Conservation (phyloP, 2,329 filamentous ascomycete genomes). For the Ceratocystiopsis minuta region DNA sequence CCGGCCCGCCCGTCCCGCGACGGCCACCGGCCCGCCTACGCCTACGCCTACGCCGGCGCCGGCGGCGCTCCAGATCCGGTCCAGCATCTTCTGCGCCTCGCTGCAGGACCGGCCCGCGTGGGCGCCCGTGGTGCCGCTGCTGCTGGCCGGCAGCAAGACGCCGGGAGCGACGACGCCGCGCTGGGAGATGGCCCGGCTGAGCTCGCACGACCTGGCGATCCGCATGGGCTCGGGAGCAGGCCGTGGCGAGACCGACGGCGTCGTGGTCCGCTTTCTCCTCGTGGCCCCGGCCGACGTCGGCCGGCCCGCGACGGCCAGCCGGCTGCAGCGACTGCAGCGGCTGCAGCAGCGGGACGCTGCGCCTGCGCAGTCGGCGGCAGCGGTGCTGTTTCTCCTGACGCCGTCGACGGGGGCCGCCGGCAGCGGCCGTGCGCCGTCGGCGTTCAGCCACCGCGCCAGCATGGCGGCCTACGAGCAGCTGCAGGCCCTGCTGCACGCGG, state of each 20-base stretch:
- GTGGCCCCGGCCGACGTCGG: conserved; percentile 21
- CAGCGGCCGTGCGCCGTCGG: conserved; percentile 10
- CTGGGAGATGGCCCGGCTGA: conserved; percentile 6
- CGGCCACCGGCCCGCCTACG: too few species aligned
- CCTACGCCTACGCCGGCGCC: too few species aligned
- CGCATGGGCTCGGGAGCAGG: conserved; percentile 10
- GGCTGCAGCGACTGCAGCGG: conserved; percentile 23
- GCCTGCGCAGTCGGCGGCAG: conserved; percentile 9
- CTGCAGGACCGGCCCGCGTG: conserved; percentile 20
- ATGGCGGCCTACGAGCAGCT: conserved; percentile 16
- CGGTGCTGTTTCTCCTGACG: conserved; percentile 26
- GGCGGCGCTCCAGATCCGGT: background rate
- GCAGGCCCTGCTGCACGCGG: conserved; percentile 15
- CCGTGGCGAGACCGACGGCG: conserved; percentile 4
- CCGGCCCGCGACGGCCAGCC: conserved; percentile 13
- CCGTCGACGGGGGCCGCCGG: background rate
- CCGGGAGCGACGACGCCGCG: conserved; percentile 8
- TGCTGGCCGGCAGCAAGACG: conserved; percentile 9
- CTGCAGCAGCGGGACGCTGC: conserved; percentile 12
- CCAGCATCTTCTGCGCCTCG: conserved; percentile 18
- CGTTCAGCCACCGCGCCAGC: too few species aligned
- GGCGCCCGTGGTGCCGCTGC: conserved; percentile 14
- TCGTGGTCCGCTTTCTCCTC: conserved; percentile 21
- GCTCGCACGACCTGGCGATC: conserved; percentile 28
- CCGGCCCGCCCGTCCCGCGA: too few species aligned